phyloP scores from a whole-genome alignment of 495 filamentous ascomycete species.

The Pseudomonodictys pantanalensis region DNA sequence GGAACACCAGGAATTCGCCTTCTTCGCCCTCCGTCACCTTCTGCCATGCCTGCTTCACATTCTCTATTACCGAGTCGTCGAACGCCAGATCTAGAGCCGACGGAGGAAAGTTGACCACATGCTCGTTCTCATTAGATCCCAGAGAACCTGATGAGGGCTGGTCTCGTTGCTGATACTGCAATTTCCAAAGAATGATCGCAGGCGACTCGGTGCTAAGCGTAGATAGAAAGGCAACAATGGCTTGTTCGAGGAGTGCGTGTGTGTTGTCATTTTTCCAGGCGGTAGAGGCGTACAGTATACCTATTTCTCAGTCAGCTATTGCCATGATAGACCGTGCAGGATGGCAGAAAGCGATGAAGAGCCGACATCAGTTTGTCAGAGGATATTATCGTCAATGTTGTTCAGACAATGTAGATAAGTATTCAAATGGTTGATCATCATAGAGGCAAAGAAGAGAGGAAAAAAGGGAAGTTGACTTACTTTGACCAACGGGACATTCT shows the following conservation, averaged over 20 bases:
- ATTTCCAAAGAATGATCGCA: conserved; percentile 24
- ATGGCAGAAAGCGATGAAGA: conserved; percentile 1
- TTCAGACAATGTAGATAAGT: conserved; percentile 99
- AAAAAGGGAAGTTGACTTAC: conserved; percentile 59
- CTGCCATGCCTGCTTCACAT: conserved; percentile 31
- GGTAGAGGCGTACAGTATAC: conserved; percentile 30
- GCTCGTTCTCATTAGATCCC: neutral
- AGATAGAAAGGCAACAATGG: conserved; percentile 20
- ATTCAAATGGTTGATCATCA: conserved; percentile 76
- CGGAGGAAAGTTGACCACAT: conserved; percentile 5
- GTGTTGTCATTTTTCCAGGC: conserved; percentile 7
- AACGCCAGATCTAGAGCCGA: conserved; percentile 30
- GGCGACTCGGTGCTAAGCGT: conserved; percentile 9
- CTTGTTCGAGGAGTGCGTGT: conserved; percentile 16
- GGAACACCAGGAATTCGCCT: conserved; percentile 30
- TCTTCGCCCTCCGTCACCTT: conserved; percentile 30
- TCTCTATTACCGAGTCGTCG: conserved; percentile 29
- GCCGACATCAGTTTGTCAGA: conserved; percentile 84
- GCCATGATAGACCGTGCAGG: neutral
- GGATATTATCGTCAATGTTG: conserved; percentile 75
- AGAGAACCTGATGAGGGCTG: neutral
- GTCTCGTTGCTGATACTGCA: conserved; percentile 27
- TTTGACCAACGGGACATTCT: conserved; percentile 81
- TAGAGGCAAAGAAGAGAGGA: conserved; percentile 37
- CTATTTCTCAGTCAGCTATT: conserved; percentile 6